Evolutionary conservation across 2,329 filamentous ascomycete species (phyloP), one percentile per base, ranked within the genome.

Genomic region (Paecilomyces variotii): DNA sequence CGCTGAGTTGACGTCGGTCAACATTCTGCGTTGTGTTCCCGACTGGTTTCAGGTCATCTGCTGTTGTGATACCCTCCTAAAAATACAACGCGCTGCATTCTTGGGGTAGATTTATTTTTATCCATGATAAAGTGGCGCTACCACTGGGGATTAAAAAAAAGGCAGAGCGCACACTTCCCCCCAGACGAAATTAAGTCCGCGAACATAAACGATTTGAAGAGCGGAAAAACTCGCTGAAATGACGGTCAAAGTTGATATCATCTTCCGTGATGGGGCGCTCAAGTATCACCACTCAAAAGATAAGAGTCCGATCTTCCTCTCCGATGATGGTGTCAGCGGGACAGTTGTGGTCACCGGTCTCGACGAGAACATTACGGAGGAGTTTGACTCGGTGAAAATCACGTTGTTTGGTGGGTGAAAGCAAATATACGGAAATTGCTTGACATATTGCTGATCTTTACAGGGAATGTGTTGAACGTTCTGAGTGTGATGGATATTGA

Each of bases 301-400:
- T 52, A 28, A 52, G 12, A 9, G 50, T 7, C 53, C 53, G 10
- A 25, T 55, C 14, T 58, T 58, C 49, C 53, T 58, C 53, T 51
- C 35, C 39, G 57, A 56, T 25, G 54, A 53, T 56, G 53, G 57
- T 5, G 54, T 58, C 7, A 53, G 19, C 12, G 57, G 57, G 49
- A 50, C 12, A 4, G 54, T 58, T 7, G 26, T 56, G n/a, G 7
- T 58, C 14, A 27, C 34, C 14, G 50, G 50, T 19, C 11, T 24
- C 3, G 12, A 39, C 3, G 27, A 14, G 10, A 2, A 24, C 2
- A 14, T 24, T 26, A n/a, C 2, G 4, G 53, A 19, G 6, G 52
- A 39, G 28, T 56, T 56, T 34, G 54, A 55, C 30, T 58, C 53
- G 14, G 53, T 58, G 53, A 56, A 34, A 26, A 50, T 58, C 34